phyloP scores from a whole-genome alignment of 345 rosid species.

The Rhodamnia rubescens region DNA sequence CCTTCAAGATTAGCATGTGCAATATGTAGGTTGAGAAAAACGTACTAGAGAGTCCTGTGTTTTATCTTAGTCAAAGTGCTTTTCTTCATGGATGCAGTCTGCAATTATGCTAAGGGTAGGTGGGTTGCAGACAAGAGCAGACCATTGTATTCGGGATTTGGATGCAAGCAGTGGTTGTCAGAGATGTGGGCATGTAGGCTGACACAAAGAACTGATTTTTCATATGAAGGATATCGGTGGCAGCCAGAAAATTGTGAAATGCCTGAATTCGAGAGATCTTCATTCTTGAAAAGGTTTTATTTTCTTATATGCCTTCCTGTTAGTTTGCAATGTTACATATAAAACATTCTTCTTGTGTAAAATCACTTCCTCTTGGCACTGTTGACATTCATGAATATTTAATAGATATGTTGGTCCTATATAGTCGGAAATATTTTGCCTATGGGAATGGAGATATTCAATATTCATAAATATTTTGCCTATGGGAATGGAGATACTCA shows the following conservation, averaged over 20 bases:
- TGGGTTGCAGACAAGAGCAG: conserved; percentile 42
- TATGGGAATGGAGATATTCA: background rate
- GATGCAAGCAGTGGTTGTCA: conserved; percentile 65
- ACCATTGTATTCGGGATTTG: conserved; percentile 57
- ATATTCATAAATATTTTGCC: background rate
- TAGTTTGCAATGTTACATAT: background rate
- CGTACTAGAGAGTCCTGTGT: background rate
- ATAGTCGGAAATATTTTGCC: background rate
- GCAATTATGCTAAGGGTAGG: conserved; percentile 61
- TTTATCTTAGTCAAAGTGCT: background rate
- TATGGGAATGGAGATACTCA: background rate
- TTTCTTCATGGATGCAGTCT: conserved; percentile 21
- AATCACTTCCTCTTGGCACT: background rate
- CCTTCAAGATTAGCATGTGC: background rate
- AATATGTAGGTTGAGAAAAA: background rate
- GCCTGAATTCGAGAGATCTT: conserved; percentile 47
- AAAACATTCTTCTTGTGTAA: background rate
- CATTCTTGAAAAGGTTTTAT: conserved; percentile 50
- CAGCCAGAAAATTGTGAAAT: conserved; percentile 62
- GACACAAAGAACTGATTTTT: conserved; percentile 51
- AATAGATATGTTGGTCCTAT: background rate
- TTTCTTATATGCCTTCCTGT: background rate
- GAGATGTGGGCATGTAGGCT: conserved; percentile 68
- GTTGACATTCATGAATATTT: background rate
- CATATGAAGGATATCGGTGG: conserved; percentile 70